Evolutionary conservation across 2,329 filamentous ascomycete species (phyloP).

Genomic region (Parastagonospora nodorum): DNA sequence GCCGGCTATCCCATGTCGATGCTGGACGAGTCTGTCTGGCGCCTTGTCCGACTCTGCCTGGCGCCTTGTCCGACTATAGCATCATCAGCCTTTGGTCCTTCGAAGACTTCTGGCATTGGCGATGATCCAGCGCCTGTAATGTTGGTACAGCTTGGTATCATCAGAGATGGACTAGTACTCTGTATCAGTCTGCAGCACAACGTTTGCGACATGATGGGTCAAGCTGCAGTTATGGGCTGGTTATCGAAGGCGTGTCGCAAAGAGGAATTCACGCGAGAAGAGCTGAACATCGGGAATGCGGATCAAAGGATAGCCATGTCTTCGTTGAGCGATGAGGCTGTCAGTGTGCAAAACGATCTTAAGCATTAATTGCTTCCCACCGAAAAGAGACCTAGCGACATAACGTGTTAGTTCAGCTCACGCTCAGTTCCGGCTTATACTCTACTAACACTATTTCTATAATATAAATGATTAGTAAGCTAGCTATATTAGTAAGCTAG

Average conservation of each 20-base stretch:
- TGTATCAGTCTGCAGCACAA: conserved; percentile 57
- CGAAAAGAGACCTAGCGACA: background rate
- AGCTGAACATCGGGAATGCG: conserved; percentile 52
- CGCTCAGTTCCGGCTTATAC: too few species aligned
- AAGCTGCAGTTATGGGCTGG: conserved; percentile 53
- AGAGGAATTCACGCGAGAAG: conserved; percentile 53
- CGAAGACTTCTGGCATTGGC: conserved; percentile 17
- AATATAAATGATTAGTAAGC: too few species aligned
- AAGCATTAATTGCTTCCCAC: conserved; percentile 38
- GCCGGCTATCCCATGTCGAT: conserved; percentile 54
- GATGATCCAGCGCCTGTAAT: conserved; percentile 47
- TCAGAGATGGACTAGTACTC: conserved; percentile 57
- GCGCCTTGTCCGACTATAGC: conserved; percentile 49
- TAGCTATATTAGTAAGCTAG: too few species aligned
- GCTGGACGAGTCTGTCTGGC: conserved; percentile 55
- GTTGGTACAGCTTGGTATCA: conserved; percentile 55
- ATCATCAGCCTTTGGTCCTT: conserved; percentile 13
- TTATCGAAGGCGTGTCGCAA: conserved; percentile 56
- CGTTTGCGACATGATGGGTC: conserved; percentile 58
- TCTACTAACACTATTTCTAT: too few species aligned
- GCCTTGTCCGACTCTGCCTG: conserved; percentile 45
- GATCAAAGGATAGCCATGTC: conserved; percentile 47
- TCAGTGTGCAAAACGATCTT: conserved; percentile 44
- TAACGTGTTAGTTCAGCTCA: too few species aligned
- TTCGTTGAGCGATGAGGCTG: conserved; percentile 43